Evolutionary conservation across 768 basidiomycete genomes (phyloP).

Genomic region (Pisolithus marmoratus): DNA sequence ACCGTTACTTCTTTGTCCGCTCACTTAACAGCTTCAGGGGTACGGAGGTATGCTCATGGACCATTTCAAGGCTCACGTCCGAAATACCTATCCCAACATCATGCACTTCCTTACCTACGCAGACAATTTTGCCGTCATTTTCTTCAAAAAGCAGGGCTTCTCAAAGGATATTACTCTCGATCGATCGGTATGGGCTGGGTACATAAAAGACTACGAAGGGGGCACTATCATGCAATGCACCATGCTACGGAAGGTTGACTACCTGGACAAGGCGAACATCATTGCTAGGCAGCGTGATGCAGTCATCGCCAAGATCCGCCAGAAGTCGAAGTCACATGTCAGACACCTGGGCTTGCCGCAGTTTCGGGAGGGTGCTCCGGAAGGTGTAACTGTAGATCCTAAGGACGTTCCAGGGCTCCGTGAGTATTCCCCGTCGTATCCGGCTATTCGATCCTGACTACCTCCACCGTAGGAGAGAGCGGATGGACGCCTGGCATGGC

Average conservation of each 20-base stretch:
- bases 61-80: conserved; percentile 92
- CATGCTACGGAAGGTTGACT: conserved; percentile 89
- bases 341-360: conserved; percentile 74
- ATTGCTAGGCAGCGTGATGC: conserved; percentile 83
- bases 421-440: conserved; percentile 33
- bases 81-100: conserved; percentile 76
- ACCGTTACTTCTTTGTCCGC: neutral
- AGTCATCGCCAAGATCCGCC: conserved; percentile 80
- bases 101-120: conserved; percentile 97
- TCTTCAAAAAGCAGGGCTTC: conserved; percentile 99
- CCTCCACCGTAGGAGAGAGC: conserved; percentile 57
- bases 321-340: conserved; percentile 81
- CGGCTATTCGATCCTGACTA: conserved; percentile 7
- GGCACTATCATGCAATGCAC: conserved; percentile 99
- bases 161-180: conserved; percentile 95
- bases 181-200: conserved; percentile 91
- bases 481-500: conserved; percentile 89
- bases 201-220: conserved; percentile 99
- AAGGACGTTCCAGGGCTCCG: conserved; percentile 84
- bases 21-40: conserved; percentile 48
- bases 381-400: conserved; percentile 54
- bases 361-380: conserved; percentile 57
- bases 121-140: conserved; percentile 98
- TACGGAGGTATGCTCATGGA: conserved; percentile 99
- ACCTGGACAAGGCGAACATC: conserved; percentile 73